phyloP scores from a whole-genome alignment of 2,329 filamentous ascomycete species.

The Purpureocillium lavendulum region DNA sequence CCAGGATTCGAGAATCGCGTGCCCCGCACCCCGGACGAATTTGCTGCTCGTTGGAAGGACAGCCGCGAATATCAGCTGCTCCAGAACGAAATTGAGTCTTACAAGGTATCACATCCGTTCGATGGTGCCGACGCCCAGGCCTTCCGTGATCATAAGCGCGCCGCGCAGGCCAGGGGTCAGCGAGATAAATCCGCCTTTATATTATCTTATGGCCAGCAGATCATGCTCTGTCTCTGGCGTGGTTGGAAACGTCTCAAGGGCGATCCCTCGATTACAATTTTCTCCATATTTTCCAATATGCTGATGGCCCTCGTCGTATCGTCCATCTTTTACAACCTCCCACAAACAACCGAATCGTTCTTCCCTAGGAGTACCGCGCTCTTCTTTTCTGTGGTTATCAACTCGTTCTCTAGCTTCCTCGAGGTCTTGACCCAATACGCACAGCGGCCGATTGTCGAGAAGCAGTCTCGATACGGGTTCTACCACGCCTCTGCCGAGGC shows the following conservation, averaged over 20 bases:
- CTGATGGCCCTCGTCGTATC: constrained; percentile 41
- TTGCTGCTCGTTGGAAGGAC: constrained; percentile 25
- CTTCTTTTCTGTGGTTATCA: constrained; percentile 46
- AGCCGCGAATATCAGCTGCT: constrained; percentile 13
- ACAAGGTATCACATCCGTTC: constrained; percentile 9
- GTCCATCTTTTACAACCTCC: constrained; percentile 40
- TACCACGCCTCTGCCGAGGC: constrained; percentile 28
- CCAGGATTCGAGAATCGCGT: constrained; percentile 23
- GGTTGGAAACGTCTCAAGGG: constrained; percentile 20
- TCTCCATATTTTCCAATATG: constrained; percentile 10
- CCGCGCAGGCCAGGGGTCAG: constrained; percentile 22
- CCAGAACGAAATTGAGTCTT: constrained; percentile 22
- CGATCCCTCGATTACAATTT: too few relatives aligned
- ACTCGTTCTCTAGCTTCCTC: constrained; percentile 32
- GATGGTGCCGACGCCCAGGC: too few relatives aligned
- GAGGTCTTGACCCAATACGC: constrained; percentile 30
- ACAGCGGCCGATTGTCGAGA: constrained; percentile 28
- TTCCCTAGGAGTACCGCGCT: constrained; percentile 36
- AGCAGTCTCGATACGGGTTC: constrained; percentile 30
- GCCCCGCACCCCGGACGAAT: constrained; percentile 28
- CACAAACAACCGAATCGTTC: constrained; percentile 31
- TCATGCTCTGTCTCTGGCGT: not conserved
- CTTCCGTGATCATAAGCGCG: constrained; percentile 9
- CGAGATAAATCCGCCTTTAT: constrained; percentile 39
- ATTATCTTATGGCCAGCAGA: constrained; percentile 36